Conservation (phyloP, 176 grass and related monocot species). For the Musa troglodytarum region DNA sequence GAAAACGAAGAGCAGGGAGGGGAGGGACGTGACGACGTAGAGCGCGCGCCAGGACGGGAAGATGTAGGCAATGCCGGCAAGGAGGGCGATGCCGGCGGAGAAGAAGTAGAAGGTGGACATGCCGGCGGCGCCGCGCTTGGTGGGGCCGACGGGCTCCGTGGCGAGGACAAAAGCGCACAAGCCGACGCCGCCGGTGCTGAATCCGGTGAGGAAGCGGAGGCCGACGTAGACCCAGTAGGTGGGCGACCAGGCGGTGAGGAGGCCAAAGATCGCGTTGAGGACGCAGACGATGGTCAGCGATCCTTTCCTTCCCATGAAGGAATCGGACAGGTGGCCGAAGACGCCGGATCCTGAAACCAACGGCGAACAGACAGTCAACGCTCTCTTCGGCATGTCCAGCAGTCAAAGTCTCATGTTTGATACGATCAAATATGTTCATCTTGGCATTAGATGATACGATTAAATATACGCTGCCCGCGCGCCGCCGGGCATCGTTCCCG, state of each 20-base stretch:
- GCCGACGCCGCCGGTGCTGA: slow-evolving; percentile 75
- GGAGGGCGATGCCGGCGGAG: slow-evolving; percentile 63
- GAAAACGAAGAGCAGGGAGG: slow-evolving; percentile 44
- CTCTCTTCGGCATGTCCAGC: no score
- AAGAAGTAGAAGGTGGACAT: slow-evolving; percentile 90
- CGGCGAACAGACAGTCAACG: no score
- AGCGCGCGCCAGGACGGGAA: slow-evolving; percentile 59
- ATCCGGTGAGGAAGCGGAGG: slow-evolving; percentile 74
- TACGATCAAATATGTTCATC: no score
- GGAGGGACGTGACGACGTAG: slow-evolving; percentile 64
- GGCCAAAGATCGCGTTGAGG: slow-evolving; percentile 64
- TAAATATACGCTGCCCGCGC: no score
- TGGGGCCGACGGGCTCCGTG: slow-evolving; percentile 65
- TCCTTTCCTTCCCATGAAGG: slow-evolving; percentile 59
- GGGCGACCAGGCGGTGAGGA: slow-evolving; percentile 50
- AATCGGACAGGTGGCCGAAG: slow-evolving; percentile 83
- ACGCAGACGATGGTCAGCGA: slow-evolving; percentile 41
- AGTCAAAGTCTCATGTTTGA: no score
- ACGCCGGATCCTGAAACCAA: slow-evolving; percentile 46
- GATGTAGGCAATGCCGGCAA: slow-evolving; percentile 50
- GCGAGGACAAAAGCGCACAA: slow-evolving; percentile 71
- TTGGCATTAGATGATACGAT: no score
- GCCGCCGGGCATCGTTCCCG: no score
- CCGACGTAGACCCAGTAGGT: slow-evolving; percentile 48
- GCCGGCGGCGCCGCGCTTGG: slow-evolving; percentile 41